Base-by-base conservation (phyloP, 306 rosid genomes). In the Medicago lupulina region DNA sequence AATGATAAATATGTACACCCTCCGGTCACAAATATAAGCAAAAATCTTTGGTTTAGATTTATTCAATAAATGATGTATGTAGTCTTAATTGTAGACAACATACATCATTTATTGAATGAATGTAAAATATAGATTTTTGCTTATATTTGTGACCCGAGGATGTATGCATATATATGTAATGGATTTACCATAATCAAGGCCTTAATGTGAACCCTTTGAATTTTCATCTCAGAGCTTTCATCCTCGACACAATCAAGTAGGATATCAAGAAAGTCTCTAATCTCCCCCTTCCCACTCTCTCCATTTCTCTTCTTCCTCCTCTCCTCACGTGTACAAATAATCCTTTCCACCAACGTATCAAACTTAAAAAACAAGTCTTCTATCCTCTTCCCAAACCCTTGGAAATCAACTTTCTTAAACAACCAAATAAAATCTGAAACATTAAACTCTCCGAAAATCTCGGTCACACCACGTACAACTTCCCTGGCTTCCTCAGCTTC, bases 401-500 rank as follows among this genome's bases (percentile, higher is more conserved):
- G 80, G 50, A 79, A 46, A 16, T 85, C 84, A 8, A 76, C 13
- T 9, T 82, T 72, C 82, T 38, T 79, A n/a, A 76, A 60, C 21
- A 85, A 18, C 84, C 84, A 81, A 41, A 82, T 31, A 25, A 71
- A 76, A 73, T 85, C 82, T 2, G 85, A 74, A 1, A 74, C 58
- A 13, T 82, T 87, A 18, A 82, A 82, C 43, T 82, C 85, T 1
- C 86, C 81, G 5, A 84, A 73, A 7, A 87, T 82, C 54, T 77
- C 10, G 0, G 83, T 65, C 69, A 78, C 82, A 2, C 74, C 85
- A 0, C 86, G 79, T 2, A 70, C 82, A 61, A 76, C 73, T 28
- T 9, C 23, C 68, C 65, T 47, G 0, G 81, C 84, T 21, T 82
- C 82, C 74, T 65, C 82, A 0, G 23, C 71, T 10, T 39, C 76